Conservation (phyloP, 768 basidiomycete species). For the Sporobolomyces phaffii region DNA sequence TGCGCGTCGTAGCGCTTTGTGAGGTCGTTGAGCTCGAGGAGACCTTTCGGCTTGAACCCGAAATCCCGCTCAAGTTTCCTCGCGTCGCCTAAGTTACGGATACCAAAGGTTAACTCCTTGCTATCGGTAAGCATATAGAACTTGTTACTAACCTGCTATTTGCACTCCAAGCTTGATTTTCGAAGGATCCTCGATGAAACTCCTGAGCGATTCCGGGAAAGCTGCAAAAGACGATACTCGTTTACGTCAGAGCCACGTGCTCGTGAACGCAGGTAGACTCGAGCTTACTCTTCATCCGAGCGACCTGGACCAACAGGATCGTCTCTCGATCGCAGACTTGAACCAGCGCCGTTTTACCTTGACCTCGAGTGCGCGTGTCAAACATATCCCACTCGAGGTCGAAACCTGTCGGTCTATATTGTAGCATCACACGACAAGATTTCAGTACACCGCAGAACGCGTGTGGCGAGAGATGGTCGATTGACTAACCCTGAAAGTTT, state of each 20-base stretch:
- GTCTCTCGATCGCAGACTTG: slow-evolving; percentile 24
- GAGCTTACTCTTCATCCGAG: slow-evolving; percentile 18
- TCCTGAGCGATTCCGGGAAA: slow-evolving; percentile 8
- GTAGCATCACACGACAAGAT: no score
- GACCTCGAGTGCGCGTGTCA: not conserved
- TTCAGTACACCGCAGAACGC: no score
- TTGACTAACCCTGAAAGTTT: slow-evolving; percentile 9
- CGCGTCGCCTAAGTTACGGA: slow-evolving; percentile 12
- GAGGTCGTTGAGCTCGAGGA: slow-evolving; percentile 29
- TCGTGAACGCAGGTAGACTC: no score
- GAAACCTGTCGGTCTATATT: slow-evolving; percentile 20
- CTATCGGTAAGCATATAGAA: no score
- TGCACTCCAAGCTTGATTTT: slow-evolving; percentile 34
- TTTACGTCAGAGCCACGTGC: no score
- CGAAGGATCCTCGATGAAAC: slow-evolving; percentile 24
- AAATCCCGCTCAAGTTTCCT: slow-evolving; percentile 28
- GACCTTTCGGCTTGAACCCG: not conserved
- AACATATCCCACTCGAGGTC: slow-evolving; percentile 35
- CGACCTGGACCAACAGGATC: slow-evolving; percentile 29
- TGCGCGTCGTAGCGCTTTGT: slow-evolving; percentile 6
- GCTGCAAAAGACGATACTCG: no score
- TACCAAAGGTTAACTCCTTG: no score
- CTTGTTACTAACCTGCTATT: slow-evolving; percentile 30
- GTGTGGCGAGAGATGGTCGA: no score
- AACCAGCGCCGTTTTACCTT: slow-evolving; percentile 24